Percentiles rank a stretch among this genome's conserved stretches.
phyloP scores from a whole-genome alignment of 164 flowering plant genomes.

The Nelumbo lutea region DNA sequence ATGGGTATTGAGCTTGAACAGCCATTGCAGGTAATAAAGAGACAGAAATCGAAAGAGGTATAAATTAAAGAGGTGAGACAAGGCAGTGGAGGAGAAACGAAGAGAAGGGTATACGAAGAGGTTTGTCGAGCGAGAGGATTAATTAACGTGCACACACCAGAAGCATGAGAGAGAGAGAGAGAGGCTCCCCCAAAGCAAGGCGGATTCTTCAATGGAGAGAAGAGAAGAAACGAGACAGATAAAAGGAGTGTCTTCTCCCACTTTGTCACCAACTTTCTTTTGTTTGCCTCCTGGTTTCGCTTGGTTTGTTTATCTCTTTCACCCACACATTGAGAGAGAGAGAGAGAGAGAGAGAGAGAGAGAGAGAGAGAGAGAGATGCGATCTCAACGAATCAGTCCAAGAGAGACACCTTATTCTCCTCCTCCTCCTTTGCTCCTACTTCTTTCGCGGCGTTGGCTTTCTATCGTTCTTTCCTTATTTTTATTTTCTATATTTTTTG shows the following conservation, averaged over 20 bases:
- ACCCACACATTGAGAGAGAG: slow-evolving; percentile 1
- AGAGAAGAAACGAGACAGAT: slow-evolving; percentile 6
- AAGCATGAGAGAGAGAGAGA: slow-evolving; percentile 18
- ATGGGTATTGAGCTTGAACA: slow-evolving; percentile 84
- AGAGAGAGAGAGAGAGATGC: slow-evolving; percentile 31
- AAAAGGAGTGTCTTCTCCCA: neutral
- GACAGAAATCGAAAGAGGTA: slow-evolving; percentile 4
- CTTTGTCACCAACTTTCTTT: slow-evolving; percentile 16
- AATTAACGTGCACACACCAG: slow-evolving; percentile 32
- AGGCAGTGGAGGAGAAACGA: slow-evolving; percentile 5
- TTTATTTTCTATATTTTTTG: neutral
- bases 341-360: too few species aligned
- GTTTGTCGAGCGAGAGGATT: slow-evolving; percentile 9
- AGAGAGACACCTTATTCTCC: slow-evolving; percentile 32
- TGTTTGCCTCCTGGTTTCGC: neutral
- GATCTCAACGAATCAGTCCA: slow-evolving; percentile 51
- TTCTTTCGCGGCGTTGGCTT: slow-evolving; percentile 28
- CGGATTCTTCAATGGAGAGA: slow-evolving; percentile 36
- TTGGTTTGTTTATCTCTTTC: neutral
- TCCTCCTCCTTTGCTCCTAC: slow-evolving; percentile 19
- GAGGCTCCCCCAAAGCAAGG: slow-evolving; percentile 16
- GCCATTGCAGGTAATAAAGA: slow-evolving; percentile 40
- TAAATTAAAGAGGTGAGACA: slow-evolving; percentile 10
- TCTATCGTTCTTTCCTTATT: slow-evolving; percentile 10
- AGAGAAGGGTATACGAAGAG: slow-evolving; percentile 8